Evolutionary conservation across 2,329 filamentous ascomycete species (phyloP).

Genomic region (Diaporthe sp.): DNA sequence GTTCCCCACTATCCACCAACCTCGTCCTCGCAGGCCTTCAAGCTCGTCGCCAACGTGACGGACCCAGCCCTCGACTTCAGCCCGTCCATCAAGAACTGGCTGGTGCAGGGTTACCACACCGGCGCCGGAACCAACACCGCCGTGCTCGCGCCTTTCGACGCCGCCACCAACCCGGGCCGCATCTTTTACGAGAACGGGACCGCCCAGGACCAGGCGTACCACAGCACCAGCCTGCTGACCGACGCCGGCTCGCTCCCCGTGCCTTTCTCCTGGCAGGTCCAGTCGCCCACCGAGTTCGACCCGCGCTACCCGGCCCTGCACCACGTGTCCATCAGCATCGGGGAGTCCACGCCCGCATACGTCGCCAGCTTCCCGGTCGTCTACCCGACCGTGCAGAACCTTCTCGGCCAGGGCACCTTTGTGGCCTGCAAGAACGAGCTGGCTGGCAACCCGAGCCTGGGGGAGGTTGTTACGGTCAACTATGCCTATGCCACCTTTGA

Average conservation of each 20-base stretch:
- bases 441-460: background rate
- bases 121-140: background rate
- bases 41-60: background rate
- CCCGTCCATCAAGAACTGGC: background rate
- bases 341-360: background rate
- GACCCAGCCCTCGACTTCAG: background rate
- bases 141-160: background rate
- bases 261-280: background rate
- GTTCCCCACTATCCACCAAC: background rate
- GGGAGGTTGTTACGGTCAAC: background rate
- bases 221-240: background rate
- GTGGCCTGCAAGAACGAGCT: background rate
- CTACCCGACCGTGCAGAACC: background rate
- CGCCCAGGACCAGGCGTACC: background rate
- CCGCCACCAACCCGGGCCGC: background rate
- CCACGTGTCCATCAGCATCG: background rate
- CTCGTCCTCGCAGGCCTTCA: background rate
- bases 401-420: background rate
- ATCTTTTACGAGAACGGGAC: background rate
- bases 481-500: conserved; percentile 1
- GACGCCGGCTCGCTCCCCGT: background rate
- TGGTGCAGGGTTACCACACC: conserved; percentile 2
- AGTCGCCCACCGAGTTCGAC: background rate
- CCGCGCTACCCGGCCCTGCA: background rate
- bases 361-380: background rate